A percentile compares a stretch with the other conserved stretches of the same genome.
These are phyloP conservation scores for Entomortierella lignicola DNA, from an alignment of 192 early-diverging fungal genomes.

Conservation along the genomic window DNA sequence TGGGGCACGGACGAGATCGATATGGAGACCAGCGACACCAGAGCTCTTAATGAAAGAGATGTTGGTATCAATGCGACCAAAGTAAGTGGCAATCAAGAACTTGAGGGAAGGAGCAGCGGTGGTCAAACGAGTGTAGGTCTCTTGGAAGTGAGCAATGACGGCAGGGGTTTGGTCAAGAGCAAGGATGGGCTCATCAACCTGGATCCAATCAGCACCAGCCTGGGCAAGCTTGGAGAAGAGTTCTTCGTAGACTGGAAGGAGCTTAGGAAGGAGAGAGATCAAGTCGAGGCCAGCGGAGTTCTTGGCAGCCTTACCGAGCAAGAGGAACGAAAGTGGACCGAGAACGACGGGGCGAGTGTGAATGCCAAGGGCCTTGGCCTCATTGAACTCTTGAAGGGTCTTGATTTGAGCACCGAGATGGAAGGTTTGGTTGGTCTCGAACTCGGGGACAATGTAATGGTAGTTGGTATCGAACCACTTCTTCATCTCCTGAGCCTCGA, in stretches of 20 bases:
- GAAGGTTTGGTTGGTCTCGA: conserved; percentile 82
- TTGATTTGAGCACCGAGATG: conserved; percentile 70
- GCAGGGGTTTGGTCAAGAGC: conserved; percentile 68
- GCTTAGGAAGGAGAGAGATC: conserved; percentile 76
- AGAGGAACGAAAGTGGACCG: conserved; percentile 91
- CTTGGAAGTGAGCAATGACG: conserved; percentile 63
- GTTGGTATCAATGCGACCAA: conserved; percentile 86
- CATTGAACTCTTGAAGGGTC: conserved; percentile 86
- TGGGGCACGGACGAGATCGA: conserved; percentile 90
- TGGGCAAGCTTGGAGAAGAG: conserved; percentile 78
- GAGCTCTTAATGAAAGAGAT: conserved; percentile 74
- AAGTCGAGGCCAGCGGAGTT: conserved; percentile 73
- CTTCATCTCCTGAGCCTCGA: conserved; percentile 98
- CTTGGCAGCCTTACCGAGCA: conserved; percentile 87
- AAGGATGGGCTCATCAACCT: conserved; percentile 87
- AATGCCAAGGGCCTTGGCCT: conserved; percentile 93
- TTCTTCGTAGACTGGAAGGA: conserved; percentile 86
- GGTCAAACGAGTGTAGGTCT: conserved; percentile 74
- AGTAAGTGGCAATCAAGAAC: conserved; percentile 93
- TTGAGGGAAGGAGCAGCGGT: conserved; percentile 66
- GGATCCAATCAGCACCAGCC: conserved; percentile 87
- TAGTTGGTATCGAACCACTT: conserved; percentile 99
- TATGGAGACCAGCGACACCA: conserved; percentile 87
- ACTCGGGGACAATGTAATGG: conserved; percentile 87
- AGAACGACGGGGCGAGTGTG: conserved; percentile 92